phyloP scores from a whole-genome alignment of 2,329 filamentous ascomycete species.

The Aspergillus sp. region DNA sequence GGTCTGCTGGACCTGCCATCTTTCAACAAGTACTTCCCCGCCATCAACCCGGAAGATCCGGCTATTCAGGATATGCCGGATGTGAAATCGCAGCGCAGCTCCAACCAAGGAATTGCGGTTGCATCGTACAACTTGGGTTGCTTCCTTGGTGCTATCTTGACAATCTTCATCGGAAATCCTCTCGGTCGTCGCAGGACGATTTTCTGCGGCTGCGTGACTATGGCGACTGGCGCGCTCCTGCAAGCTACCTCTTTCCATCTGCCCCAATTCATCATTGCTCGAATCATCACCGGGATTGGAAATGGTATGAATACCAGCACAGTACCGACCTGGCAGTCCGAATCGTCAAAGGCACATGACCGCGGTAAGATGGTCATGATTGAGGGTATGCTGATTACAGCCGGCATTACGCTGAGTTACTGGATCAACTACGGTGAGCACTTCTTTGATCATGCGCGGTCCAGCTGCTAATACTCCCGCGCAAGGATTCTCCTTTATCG shows the following conservation, averaged over 20 bases:
- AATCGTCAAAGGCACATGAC: conserved; percentile 51
- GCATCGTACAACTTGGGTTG: conserved; percentile 48
- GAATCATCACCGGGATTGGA: conserved; percentile 52
- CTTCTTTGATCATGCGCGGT: conserved; percentile 32
- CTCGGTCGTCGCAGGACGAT: conserved; percentile 53
- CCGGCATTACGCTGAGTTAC: conserved; percentile 51
- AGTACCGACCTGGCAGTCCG: conserved; percentile 53
- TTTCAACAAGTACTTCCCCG: conserved; percentile 41
- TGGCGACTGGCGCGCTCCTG: conserved; percentile 51
- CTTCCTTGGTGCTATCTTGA: conserved; percentile 47
- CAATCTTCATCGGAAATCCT: conserved; percentile 50
- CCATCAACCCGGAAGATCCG: conserved; percentile 21
- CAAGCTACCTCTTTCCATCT: conserved; percentile 49
- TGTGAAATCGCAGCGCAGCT: conserved; percentile 16
- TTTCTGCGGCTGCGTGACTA: conserved; percentile 48
- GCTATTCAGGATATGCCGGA: background rate
- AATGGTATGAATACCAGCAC: conserved; percentile 54
- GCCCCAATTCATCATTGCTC: conserved; percentile 52
- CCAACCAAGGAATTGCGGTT: conserved; percentile 37
- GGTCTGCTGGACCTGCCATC: conserved; percentile 42
- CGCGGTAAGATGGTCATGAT: conserved; percentile 55
- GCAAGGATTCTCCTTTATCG: conserved; percentile 49
- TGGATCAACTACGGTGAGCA: conserved; percentile 53
- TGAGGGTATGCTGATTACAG: conserved; percentile 52
- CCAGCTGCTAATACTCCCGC: background rate